Evolutionary conservation across 1,284 basidiomycete genomes (phyloP).

Genomic region (Ganoderma lingzhi): DNA sequence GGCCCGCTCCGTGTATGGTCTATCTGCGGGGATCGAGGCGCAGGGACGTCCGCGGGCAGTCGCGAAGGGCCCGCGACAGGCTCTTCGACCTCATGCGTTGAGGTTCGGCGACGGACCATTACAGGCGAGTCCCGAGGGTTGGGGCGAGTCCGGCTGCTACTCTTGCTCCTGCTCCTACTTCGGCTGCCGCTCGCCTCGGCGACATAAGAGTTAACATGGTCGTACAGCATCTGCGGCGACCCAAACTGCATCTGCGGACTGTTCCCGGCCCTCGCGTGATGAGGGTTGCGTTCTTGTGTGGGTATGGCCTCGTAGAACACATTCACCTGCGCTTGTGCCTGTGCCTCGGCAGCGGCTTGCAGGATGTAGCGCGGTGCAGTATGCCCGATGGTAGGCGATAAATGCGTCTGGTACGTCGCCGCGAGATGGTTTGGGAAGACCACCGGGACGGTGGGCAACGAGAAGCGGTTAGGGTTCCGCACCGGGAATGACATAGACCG

Average conservation of each 20-base stretch:
- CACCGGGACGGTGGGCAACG: conserved; percentile 37
- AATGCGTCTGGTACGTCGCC: conserved; percentile 33
- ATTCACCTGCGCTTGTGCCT: conserved; percentile 29
- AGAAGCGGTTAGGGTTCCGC: conserved; percentile 35
- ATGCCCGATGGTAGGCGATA: conserved; percentile 34
- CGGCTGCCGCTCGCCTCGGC: conserved; percentile 13
- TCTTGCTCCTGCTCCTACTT: conserved; percentile 21
- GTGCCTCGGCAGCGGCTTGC: conserved; percentile 16
- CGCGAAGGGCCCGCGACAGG: conserved; percentile 30
- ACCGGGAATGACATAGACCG: conserved; percentile 49
- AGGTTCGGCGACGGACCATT: conserved; percentile 25
- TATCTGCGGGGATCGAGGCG: conserved; percentile 14
- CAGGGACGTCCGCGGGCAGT: conserved; percentile 16
- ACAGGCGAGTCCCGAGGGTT: conserved; percentile 22
- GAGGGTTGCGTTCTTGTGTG: conserved; percentile 32
- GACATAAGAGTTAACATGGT: conserved; percentile 18
- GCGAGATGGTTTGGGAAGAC: conserved; percentile 32
- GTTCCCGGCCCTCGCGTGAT: conserved; percentile 27
- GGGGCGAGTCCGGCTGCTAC: conserved; percentile 15
- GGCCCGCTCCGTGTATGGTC: conserved; percentile 16
- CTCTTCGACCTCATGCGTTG: conserved; percentile 16
- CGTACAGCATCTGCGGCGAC: conserved; percentile 29
- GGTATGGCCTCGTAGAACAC: conserved; percentile 43
- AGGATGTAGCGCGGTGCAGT: conserved; percentile 31
- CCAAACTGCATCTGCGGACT: conserved; percentile 25